Conservation (phyloP, 805 yeast genomes). For the Suhomyces kilbournensis region DNA sequence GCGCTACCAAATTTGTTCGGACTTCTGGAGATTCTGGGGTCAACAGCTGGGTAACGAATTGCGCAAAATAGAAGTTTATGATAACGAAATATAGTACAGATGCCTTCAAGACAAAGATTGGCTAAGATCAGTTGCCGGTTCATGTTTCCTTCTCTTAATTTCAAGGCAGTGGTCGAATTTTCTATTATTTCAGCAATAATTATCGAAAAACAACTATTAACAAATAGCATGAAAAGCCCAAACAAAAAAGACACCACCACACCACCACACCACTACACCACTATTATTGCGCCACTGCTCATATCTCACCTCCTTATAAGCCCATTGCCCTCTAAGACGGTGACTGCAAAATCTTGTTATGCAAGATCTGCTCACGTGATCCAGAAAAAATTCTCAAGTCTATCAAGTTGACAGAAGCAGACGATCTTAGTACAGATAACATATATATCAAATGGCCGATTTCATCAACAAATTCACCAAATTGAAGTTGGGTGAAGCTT, state of each 20-base stretch:
- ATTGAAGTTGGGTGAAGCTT: constrained; percentile 27
- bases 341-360: background rate
- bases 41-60: too few species aligned
- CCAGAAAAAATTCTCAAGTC: constrained; percentile 1
- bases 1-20: background rate
- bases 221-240: background rate
- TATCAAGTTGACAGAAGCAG: background rate
- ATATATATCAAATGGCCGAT: constrained; percentile 25
- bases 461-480: constrained; percentile 26
- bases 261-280: background rate
- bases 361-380: background rate
- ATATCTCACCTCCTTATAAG: too few species aligned
- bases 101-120: background rate
- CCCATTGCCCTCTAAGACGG: background rate
- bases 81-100: background rate
- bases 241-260: background rate
- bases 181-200: too few species aligned
- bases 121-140: too few species aligned
- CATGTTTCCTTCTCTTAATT: too few species aligned
- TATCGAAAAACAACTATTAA: too few species aligned
- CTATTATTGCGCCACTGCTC: too few species aligned
- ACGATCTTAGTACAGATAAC: background rate
- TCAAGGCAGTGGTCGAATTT: too few species aligned
- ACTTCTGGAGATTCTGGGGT: background rate
- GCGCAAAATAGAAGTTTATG: too few species aligned